Percentiles rank a stretch among this genome's conserved stretches.
Conservation (phyloP, 352 stramenopile species). For the Halophytophthora polymorphica region DNA sequence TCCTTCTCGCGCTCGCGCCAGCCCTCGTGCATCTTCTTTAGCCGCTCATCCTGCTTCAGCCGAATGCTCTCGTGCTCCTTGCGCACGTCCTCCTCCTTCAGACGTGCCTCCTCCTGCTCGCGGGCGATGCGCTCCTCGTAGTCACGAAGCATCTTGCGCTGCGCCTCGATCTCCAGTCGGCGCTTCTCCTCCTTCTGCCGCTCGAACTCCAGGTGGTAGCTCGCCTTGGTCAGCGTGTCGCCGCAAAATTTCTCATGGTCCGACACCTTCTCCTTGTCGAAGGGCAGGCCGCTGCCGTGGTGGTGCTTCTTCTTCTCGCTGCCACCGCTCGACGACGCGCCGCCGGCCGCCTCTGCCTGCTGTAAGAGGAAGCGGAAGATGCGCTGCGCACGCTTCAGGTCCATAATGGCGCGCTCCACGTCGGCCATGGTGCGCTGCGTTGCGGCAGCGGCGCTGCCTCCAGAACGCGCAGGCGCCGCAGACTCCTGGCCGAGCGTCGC, state of each 20-base stretch:
- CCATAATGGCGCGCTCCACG: constrained; percentile 84
- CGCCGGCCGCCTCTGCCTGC: constrained; percentile 44
- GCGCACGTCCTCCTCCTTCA: constrained; percentile 59
- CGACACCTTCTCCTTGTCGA: constrained; percentile 85
- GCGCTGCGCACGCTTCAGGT: constrained; percentile 79
- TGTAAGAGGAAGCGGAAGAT: constrained; percentile 84
- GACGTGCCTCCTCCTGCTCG: constrained; percentile 48
- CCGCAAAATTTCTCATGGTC: constrained; percentile 87
- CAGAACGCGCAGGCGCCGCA: constrained; percentile 29
- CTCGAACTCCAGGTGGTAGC: constrained; percentile 88
- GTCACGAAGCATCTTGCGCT: constrained; percentile 75
- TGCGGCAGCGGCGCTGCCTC: constrained; percentile 27
- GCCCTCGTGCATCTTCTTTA: constrained; percentile 77
- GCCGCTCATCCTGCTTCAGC: constrained; percentile 78
- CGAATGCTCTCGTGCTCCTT: constrained; percentile 66
- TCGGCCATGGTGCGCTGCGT: constrained; percentile 83
- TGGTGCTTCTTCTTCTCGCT: constrained; percentile 61
- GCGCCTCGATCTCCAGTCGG: constrained; percentile 74
- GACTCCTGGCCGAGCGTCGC: constrained; percentile 76
- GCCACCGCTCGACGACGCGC: constrained; percentile 2
- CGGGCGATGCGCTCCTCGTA: constrained; percentile 78
- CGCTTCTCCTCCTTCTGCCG: constrained; percentile 85
- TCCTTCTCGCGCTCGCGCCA: constrained; percentile 83
- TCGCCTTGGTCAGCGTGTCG: constrained; percentile 84
- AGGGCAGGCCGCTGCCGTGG: constrained; percentile 42